These are phyloP conservation scores for Boletus sp. DNA, from an alignment of 768 basidiomycete genomes.

Conservation along the genomic window DNA sequence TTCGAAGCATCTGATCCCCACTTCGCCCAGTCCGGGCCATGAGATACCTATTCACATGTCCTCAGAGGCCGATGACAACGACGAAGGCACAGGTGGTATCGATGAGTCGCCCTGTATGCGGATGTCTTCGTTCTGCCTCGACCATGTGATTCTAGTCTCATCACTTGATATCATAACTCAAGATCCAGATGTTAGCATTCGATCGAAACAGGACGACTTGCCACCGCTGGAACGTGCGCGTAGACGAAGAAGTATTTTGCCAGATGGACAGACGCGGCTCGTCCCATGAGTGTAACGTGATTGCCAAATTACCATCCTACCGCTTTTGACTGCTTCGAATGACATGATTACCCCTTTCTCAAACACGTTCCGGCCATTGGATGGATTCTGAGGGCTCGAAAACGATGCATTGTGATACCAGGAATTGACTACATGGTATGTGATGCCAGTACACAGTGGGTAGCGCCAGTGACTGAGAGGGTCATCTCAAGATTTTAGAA, in stretches of 20 bases:
- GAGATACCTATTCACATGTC: conserved; percentile 18
- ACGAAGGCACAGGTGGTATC: conserved; percentile 28
- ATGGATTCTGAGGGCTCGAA: too few relatives aligned
- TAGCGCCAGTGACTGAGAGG: too few relatives aligned
- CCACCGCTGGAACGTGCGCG: conserved; percentile 71
- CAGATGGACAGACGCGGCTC: conserved; percentile 31
- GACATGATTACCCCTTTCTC: too few relatives aligned
- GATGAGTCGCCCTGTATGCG: conserved; percentile 25
- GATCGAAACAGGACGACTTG: conserved; percentile 49
- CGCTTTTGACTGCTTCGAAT: too few relatives aligned
- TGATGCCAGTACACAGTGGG: too few relatives aligned
- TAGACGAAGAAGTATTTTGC: conserved; percentile 42
- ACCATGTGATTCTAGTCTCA: conserved; percentile 8
- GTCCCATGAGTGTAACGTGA: conserved; percentile 3
- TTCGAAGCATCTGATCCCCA: conserved; percentile 53
- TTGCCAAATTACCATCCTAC: neutral
- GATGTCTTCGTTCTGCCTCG: neutral
- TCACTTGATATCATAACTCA: conserved; percentile 9
- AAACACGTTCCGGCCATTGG: too few relatives aligned
- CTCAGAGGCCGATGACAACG: conserved; percentile 29
- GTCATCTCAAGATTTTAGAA: too few relatives aligned
- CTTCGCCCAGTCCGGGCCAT: conserved; percentile 15
- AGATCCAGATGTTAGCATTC: conserved; percentile 26
- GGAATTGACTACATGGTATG: too few relatives aligned
- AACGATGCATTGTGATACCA: too few relatives aligned